A percentile compares a stretch with the other conserved stretches of the same genome.
These are phyloP conservation scores for Penicillium arizonense DNA, from an alignment of 495 filamentous ascomycete species.

Conservation along the genomic window DNA sequence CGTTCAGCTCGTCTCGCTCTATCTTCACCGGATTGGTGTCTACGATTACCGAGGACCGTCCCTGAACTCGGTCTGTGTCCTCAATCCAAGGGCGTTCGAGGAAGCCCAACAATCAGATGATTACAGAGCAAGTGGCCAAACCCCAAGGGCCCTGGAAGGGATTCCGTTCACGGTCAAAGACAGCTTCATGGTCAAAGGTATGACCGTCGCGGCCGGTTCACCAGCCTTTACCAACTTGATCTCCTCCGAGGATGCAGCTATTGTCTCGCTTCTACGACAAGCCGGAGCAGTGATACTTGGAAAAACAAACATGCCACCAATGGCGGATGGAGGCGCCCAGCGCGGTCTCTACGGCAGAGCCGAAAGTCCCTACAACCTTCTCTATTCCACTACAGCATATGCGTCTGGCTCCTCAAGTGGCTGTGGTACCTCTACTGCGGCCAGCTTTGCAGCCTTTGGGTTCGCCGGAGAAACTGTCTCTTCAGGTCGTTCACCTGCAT, in stretches of 20 bases:
- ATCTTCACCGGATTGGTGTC: constrained; percentile 37
- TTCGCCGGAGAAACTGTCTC: constrained; percentile 18
- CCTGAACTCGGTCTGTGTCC: constrained; percentile 18
- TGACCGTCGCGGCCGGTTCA: constrained; percentile 50
- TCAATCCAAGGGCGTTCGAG: constrained; percentile 17
- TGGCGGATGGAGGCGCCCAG: constrained; percentile 24
- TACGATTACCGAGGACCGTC: constrained; percentile 17
- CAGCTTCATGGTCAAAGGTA: constrained; percentile 64
- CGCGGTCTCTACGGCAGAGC: constrained; percentile 24
- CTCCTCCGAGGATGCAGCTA: constrained; percentile 58
- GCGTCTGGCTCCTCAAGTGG: constrained; percentile 27
- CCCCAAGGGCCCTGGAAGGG: constrained; percentile 55
- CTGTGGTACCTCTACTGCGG: constrained; percentile 23
- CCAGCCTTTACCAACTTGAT: constrained; percentile 54
- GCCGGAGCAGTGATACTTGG: constrained; percentile 64
- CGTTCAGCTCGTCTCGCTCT: constrained; percentile 42
- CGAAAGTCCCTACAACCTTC: constrained; percentile 24
- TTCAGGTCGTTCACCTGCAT: constrained; percentile 15
- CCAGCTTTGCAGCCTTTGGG: constrained; percentile 21
- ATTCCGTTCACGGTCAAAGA: constrained; percentile 68
- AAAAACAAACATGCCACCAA: constrained; percentile 25
- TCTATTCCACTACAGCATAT: constrained; percentile 23
- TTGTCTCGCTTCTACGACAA: constrained; percentile 52
- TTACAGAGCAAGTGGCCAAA: constrained; percentile 12
- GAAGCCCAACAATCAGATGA: constrained; percentile 22